Percentiles rank a stretch among this genome's conserved stretches.
These are phyloP conservation scores for Viridothelium virens DNA, from an alignment of 495 filamentous ascomycete species.

Conservation along the genomic window DNA sequence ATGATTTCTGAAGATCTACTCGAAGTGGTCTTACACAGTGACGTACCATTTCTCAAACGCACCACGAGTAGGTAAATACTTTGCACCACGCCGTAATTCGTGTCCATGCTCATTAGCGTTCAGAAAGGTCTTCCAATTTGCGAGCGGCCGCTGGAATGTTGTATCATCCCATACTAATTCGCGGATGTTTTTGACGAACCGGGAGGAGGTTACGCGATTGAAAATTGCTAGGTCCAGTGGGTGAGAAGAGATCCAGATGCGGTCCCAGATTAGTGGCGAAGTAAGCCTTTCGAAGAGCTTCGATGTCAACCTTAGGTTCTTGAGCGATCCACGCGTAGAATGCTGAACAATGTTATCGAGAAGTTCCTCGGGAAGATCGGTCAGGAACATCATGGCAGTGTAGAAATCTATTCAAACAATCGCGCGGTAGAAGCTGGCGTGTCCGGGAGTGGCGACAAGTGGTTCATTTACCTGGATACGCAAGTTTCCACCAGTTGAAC, in stretches of 20 bases:
- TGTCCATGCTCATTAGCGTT: not conserved
- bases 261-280: conserved; percentile 10
- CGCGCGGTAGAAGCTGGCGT: no score
- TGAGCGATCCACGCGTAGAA: not conserved
- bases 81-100: not conserved
- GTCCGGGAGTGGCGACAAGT: no score
- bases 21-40: not conserved
- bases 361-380: not conserved
- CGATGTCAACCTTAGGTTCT: conserved; percentile 1
- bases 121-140: not conserved
- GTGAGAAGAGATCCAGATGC: conserved; percentile 8
- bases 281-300: not conserved
- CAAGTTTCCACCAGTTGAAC: no score
- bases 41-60: conserved; percentile 2
- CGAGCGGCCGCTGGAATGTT: not conserved
- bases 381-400: not conserved
- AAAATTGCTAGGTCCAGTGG: conserved; percentile 3
- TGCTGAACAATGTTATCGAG: not conserved
- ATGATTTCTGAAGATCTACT: no score
- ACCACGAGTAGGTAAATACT: not conserved
- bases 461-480: no score
- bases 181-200: not conserved
- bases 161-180: conserved; percentile 5
- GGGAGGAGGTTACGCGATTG: not conserved
- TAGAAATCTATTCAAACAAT: not conserved